Conservation (phyloP, 1,284 basidiomycete genomes). For the Microbotryum lychnidis-dioicae region DNA sequence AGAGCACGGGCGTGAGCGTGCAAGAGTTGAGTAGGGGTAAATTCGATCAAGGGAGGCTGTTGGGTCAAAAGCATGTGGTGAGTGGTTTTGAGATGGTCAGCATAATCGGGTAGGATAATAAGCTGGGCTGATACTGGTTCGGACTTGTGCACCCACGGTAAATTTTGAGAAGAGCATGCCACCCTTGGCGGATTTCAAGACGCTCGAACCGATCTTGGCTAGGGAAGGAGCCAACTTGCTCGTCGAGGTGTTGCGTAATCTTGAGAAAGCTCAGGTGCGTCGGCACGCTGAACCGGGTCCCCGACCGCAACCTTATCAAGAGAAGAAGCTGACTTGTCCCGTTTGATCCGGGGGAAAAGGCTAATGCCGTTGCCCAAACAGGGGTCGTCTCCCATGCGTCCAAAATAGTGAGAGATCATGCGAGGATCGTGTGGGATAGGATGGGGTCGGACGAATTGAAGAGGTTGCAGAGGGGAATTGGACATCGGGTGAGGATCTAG, state of each 20-base stretch:
- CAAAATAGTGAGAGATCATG: slow-evolving; percentile 52
- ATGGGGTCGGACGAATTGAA: slow-evolving; percentile 54
- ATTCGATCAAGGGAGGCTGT: slow-evolving; percentile 45
- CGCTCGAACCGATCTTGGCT: slow-evolving; percentile 56
- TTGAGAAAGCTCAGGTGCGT: slow-evolving; percentile 52
- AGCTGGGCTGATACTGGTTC: not conserved
- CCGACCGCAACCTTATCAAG: not conserved
- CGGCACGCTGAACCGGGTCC: not conserved
- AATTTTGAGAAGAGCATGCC: slow-evolving; percentile 44
- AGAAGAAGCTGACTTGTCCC: not conserved
- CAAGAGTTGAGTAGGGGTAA: slow-evolving; percentile 41
- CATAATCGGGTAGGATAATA: not conserved
- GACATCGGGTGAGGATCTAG: slow-evolving; percentile 54
- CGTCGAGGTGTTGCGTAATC: slow-evolving; percentile 58
- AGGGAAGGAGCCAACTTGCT: slow-evolving; percentile 60
- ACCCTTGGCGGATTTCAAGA: slow-evolving; percentile 49
- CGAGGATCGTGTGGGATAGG: slow-evolving; percentile 51
- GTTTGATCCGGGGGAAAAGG: slow-evolving; percentile 39
- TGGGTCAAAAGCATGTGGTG: slow-evolving; percentile 39
- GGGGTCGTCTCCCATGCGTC: slow-evolving; percentile 51
- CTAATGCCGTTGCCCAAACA: slow-evolving; percentile 46
- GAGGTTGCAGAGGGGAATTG: slow-evolving; percentile 58
- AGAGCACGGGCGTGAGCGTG: slow-evolving; percentile 61
- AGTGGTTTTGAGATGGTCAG: slow-evolving; percentile 17
- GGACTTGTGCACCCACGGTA: not conserved